These are phyloP conservation scores for Plantago rigida DNA, from an alignment of 305 asterid species.

Conservation along the genomic window DNA sequence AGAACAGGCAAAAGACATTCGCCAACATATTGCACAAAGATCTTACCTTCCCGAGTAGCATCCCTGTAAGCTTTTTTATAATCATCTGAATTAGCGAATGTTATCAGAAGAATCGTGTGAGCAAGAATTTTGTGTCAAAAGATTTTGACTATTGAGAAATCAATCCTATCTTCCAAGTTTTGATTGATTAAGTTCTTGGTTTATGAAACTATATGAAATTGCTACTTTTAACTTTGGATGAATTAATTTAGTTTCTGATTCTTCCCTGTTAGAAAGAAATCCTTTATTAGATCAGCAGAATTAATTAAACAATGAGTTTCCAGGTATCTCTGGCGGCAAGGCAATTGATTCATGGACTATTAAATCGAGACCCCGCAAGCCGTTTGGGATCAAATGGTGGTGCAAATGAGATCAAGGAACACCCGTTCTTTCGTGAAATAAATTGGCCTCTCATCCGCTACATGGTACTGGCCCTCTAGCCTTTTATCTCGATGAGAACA, in stretches of 20 bases:
- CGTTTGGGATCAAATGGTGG: conserved; percentile 89
- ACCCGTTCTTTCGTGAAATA: conserved; percentile 76
- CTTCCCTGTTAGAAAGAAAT: not conserved
- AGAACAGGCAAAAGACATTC: conserved; percentile 93
- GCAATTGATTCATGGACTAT: conserved; percentile 68
- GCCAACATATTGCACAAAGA: conserved; percentile 87
- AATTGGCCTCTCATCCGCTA: conserved; percentile 88
- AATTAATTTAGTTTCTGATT: not conserved
- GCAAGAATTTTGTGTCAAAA: not conserved
- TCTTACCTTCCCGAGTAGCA: conserved; percentile 97
- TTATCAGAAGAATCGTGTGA: not conserved
- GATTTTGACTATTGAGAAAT: not conserved
- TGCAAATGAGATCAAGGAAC: conserved; percentile 78
- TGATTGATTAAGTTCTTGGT: not conserved
- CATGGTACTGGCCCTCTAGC: conserved; percentile 49
- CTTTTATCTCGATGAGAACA: conserved; percentile 2
- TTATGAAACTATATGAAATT: not conserved
- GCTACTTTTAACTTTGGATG: not conserved
- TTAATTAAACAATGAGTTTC: conserved; percentile 13
- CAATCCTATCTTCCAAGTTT: not conserved
- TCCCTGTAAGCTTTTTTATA: conserved; percentile 45
- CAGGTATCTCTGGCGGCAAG: conserved; percentile 76
- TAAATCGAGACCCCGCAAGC: conserved; percentile 66
- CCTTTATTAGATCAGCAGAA: not conserved
- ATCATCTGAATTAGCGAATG: not conserved